A percentile compares a stretch with the other conserved stretches of the same genome.
These are phyloP conservation scores for Malassezia dermatis DNA, from an alignment of 1,284 basidiomycete species.

Conservation along the genomic window DNA sequence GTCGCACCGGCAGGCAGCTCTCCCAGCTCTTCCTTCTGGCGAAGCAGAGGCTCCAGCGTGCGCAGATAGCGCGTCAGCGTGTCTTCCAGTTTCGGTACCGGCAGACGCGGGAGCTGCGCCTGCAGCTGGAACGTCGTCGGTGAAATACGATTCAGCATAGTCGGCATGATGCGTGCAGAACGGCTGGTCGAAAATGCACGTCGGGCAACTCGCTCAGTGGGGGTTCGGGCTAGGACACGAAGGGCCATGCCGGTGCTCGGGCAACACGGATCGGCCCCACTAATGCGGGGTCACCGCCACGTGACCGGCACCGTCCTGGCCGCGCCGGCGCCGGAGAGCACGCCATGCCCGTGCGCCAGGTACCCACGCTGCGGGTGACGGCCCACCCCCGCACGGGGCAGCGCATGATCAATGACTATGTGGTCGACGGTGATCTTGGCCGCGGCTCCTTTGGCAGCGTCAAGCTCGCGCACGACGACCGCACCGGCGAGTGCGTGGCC, in stretches of 20 bases:
- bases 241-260: constrained; percentile 7
- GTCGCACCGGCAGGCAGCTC: constrained; percentile 52
- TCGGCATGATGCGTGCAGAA: not conserved
- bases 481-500: constrained; percentile 39
- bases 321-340: not conserved
- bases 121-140: constrained; percentile 51
- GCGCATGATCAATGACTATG: constrained; percentile 47
- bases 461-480: constrained; percentile 35
- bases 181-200: not conserved
- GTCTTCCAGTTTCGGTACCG: constrained; percentile 67
- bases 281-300: not conserved
- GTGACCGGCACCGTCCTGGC: not conserved
- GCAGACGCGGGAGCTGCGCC: constrained; percentile 58
- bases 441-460: constrained; percentile 45
- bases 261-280: not conserved
- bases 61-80: constrained; percentile 70
- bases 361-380: constrained; percentile 29
- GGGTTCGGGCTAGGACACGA: not conserved
- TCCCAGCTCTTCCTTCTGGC: constrained; percentile 50
- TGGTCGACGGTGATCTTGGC: constrained; percentile 43
- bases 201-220: not conserved
- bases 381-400: constrained; percentile 27
- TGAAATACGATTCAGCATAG: constrained; percentile 13
- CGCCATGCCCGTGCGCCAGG: not conserved
- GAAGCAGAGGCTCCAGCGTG: constrained; percentile 71